Evolutionary conservation across 1,284 basidiomycete genomes (phyloP).

Genomic region (Paramarasmius palmivorus): DNA sequence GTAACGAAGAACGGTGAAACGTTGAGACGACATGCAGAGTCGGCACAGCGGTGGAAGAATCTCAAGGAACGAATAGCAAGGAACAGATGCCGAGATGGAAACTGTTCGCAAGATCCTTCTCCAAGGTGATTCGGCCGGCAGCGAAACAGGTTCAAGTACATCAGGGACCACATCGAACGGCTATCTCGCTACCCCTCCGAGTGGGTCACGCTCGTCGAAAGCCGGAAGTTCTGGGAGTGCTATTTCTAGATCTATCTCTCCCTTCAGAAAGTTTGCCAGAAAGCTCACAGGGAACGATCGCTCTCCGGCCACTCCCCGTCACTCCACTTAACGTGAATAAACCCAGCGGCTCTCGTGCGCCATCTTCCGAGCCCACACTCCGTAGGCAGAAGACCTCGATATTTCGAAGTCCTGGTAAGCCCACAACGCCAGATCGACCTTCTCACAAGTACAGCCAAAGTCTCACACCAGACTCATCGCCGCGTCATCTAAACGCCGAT

Average conservation of each 20-base stretch:
- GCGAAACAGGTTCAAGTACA: conserved; percentile 68
- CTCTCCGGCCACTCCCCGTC: conserved; percentile 38
- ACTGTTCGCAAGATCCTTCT: conserved; percentile 62
- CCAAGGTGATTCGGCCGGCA: conserved; percentile 52
- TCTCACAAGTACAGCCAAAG: conserved; percentile 71
- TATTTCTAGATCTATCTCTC: conserved; percentile 74
- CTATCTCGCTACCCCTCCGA: conserved; percentile 65
- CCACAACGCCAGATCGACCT: conserved; percentile 56
- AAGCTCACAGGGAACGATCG: conserved; percentile 53
- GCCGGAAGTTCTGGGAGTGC: conserved; percentile 51
- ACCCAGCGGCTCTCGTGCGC: conserved; percentile 35
- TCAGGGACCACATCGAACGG: conserved; percentile 58
- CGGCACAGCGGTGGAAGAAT: conserved; percentile 80
- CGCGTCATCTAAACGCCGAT: conserved; percentile 38
- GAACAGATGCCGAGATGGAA: conserved; percentile 84
- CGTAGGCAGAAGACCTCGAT: conserved; percentile 62
- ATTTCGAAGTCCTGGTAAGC: conserved; percentile 47
- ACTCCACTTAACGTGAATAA: conserved; percentile 52
- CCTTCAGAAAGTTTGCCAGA: conserved; percentile 72
- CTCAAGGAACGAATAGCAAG: conserved; percentile 74
- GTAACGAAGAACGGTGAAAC: conserved; percentile 95
- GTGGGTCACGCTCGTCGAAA: conserved; percentile 41
- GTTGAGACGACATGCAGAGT: conserved; percentile 82
- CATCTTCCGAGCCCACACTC: conserved; percentile 57
- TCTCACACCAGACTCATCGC: conserved; percentile 67